These are phyloP conservation scores for Termitomyces sp. DNA, from an alignment of 768 basidiomycete species.

Conservation along the genomic window DNA sequence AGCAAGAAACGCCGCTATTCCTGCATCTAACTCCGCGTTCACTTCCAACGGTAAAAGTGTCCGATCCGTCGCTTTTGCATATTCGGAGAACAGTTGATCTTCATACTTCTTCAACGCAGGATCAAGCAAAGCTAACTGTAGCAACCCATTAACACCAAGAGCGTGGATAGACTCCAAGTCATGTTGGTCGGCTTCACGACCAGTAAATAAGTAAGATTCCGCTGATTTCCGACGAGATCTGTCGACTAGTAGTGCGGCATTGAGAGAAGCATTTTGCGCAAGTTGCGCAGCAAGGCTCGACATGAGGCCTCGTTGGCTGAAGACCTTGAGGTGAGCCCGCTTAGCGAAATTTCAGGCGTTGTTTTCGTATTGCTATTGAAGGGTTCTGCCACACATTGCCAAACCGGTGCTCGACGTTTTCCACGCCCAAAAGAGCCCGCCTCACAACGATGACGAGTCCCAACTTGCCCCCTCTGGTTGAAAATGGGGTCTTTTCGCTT, in stretches of 20 bases:
- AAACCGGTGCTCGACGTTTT: not conserved
- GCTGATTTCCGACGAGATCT: slow-evolving; percentile 56
- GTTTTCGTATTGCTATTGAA: not conserved
- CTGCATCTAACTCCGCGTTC: slow-evolving; percentile 57
- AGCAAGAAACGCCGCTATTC: slow-evolving; percentile 59
- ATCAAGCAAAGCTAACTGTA: slow-evolving; percentile 65
- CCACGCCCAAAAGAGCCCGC: too few relatives aligned
- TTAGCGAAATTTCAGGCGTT: slow-evolving; percentile 9
- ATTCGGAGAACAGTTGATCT: slow-evolving; percentile 74
- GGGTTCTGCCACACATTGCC: not conserved
- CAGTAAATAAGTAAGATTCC: slow-evolving; percentile 87
- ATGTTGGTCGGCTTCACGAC: slow-evolving; percentile 76
- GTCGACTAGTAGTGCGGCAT: slow-evolving; percentile 68
- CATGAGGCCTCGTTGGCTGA: slow-evolving; percentile 29
- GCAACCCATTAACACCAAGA: slow-evolving; percentile 73
- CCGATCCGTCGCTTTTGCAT: slow-evolving; percentile 71
- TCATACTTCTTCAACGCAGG: slow-evolving; percentile 59
- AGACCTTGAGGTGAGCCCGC: not conserved
- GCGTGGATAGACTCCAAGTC: slow-evolving; percentile 87
- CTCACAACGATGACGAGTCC: slow-evolving; percentile 3
- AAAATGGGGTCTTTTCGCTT: slow-evolving; percentile 43
- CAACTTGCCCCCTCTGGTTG: slow-evolving; percentile 34
- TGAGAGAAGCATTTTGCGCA: slow-evolving; percentile 73
- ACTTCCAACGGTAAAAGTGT: slow-evolving; percentile 67
- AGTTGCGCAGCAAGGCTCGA: slow-evolving; percentile 83